Evolutionary conservation across 2,329 filamentous ascomycete genomes (phyloP).

Genomic region (Albophoma yamanashiensis): DNA sequence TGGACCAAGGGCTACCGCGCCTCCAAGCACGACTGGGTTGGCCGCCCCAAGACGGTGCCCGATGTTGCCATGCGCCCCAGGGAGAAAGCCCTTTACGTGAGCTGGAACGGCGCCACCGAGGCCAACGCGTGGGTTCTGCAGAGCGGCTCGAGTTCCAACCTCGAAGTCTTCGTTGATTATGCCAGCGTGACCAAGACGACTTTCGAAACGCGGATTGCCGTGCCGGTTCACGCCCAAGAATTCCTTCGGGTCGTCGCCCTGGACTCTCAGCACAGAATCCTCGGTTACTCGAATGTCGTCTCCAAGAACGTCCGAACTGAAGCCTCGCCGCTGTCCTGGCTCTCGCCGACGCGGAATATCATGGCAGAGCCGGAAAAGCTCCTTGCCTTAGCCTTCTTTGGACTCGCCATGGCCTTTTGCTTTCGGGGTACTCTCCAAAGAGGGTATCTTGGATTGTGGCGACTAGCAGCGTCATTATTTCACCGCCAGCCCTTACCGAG

Average conservation of each 20-base stretch:
- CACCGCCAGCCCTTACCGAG: not conserved
- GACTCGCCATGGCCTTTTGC: not conserved
- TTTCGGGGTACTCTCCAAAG: not conserved
- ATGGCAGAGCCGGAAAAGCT: not conserved
- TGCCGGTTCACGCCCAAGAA: conserved; percentile 7
- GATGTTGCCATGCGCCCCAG: conserved; percentile 12
- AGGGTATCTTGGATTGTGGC: not conserved
- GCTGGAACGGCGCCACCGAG: conserved; percentile 42
- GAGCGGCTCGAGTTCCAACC: conserved; percentile 6
- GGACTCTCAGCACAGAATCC: conserved; percentile 2
- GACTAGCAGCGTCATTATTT: not conserved
- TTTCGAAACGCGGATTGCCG: conserved; percentile 11
- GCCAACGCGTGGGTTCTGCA: conserved; percentile 29
- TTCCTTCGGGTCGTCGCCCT: conserved; percentile 11
- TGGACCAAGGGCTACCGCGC: conserved; percentile 41
- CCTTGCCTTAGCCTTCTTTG: not conserved
- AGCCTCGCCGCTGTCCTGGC: not conserved
- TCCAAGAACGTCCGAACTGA: not conserved
- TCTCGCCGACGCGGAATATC: not conserved
- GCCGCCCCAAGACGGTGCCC: conserved; percentile 22
- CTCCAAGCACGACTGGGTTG: conserved; percentile 43
- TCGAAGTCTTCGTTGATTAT: conserved; percentile 6
- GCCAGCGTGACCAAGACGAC: conserved; percentile 5
- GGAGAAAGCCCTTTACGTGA: conserved; percentile 30
- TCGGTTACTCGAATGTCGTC: not conserved